Evolutionary conservation across 2,329 filamentous ascomycete species (phyloP).

Genomic region (Ascochyta viciae-villosae): DNA sequence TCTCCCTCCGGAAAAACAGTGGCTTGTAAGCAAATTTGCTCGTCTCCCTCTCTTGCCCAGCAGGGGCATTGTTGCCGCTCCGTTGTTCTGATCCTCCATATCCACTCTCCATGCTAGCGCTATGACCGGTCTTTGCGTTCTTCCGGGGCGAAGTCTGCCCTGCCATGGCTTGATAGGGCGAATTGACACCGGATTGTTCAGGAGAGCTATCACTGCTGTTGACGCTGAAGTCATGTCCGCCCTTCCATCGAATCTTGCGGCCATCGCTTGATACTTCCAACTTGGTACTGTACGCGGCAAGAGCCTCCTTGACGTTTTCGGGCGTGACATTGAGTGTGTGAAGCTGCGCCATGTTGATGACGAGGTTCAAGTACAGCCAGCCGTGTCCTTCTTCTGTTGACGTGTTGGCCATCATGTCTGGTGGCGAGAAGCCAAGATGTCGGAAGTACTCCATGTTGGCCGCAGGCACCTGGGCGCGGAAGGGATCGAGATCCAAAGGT

Average conservation of each 20-base stretch:
- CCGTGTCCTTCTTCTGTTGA: conserved; percentile 71
- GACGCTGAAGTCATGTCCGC: conserved; percentile 69
- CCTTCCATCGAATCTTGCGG: conserved; percentile 80
- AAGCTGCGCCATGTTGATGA: conserved; percentile 82
- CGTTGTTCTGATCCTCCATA: conserved; percentile 25
- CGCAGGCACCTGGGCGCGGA: conserved; percentile 74
- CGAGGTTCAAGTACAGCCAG: conserved; percentile 83
- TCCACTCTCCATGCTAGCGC: conserved; percentile 28
- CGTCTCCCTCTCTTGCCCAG: conserved; percentile 32
- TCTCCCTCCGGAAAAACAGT: conserved; percentile 56
- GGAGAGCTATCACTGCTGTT: conserved; percentile 68
- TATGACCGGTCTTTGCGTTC: conserved; percentile 29
- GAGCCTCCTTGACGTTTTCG: conserved; percentile 76
- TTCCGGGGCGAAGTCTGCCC: conserved; percentile 37
- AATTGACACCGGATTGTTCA: conserved; percentile 52
- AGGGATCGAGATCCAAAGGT: conserved; percentile 77
- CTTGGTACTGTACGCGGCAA: conserved; percentile 73
- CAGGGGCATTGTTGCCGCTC: conserved; percentile 25
- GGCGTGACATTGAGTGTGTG: conserved; percentile 85
- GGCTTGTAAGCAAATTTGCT: conserved; percentile 55
- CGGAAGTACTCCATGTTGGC: conserved; percentile 84
- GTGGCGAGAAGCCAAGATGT: conserved; percentile 72
- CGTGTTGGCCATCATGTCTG: conserved; percentile 58
- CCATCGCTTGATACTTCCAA: conserved; percentile 81
- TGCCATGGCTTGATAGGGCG: conserved; percentile 56